phyloP scores from a whole-genome alignment of 805 yeast species.

The Kuraishia cidri region DNA sequence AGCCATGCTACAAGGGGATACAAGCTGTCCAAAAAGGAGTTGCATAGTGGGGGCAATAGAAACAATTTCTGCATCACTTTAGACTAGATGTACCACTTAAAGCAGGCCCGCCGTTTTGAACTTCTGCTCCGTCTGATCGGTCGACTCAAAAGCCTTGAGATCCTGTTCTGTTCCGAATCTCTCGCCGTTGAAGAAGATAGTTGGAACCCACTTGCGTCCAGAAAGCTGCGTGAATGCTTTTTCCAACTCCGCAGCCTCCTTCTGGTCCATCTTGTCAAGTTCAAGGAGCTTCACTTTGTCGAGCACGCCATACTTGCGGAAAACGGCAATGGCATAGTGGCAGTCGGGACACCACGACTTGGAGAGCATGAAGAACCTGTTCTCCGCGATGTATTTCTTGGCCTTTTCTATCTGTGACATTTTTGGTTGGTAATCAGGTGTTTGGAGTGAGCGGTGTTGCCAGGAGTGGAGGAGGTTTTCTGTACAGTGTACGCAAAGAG shows the following conservation, averaged over 20 bases:
- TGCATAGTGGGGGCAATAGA: conserved; percentile 46
- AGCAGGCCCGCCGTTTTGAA: conserved; percentile 23
- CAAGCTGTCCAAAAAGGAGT: conserved; percentile 31
- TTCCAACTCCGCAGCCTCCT: conserved; percentile 44
- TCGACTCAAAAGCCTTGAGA: conserved; percentile 26
- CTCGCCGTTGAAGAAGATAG: conserved; percentile 51
- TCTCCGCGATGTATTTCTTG: conserved; percentile 21
- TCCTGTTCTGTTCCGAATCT: conserved; percentile 50
- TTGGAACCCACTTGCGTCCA: conserved; percentile 64
- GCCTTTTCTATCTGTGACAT: neutral
- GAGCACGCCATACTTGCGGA: conserved; percentile 40
- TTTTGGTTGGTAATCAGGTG: neutral
- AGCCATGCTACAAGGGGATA: conserved; percentile 1
- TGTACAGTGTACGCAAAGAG: too few species aligned
- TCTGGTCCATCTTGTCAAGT: conserved; percentile 42
- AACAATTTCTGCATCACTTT: conserved; percentile 82
- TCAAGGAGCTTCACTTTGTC: conserved; percentile 49
- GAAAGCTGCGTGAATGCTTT: conserved; percentile 45
- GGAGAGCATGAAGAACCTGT: conserved; percentile 49
- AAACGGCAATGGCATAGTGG: conserved; percentile 48
- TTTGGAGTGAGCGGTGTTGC: too few species aligned
- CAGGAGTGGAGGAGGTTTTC: too few species aligned
- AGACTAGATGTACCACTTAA: too few species aligned
- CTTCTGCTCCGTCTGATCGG: conserved; percentile 21
- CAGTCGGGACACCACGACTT: conserved; percentile 81